phyloP scores from a whole-genome alignment of 129 eudicot genomes.

The Artemisia argyi region DNA sequence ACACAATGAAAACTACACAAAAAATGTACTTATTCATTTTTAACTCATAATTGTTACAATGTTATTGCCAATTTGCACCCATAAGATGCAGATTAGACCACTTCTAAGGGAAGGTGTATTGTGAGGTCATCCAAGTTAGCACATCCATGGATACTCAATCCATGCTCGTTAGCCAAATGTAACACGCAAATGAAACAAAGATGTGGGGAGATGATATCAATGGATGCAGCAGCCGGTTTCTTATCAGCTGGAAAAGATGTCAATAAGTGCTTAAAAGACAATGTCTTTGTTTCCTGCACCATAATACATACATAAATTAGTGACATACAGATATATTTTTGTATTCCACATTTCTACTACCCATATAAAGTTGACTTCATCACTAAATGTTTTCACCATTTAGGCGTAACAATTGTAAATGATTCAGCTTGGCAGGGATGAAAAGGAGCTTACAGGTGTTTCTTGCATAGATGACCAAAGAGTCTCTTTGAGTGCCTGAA shows the following conservation, averaged over 20 bases:
- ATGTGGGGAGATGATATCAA: constrained; percentile 50
- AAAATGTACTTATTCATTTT: not conserved
- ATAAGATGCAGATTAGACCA: not conserved
- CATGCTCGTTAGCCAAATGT: constrained; percentile 59
- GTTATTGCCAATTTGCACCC: not conserved
- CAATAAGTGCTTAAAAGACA: constrained; percentile 45
- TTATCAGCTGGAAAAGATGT: constrained; percentile 43
- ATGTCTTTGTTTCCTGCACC: constrained; percentile 30
- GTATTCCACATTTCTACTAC: too few relatives aligned
- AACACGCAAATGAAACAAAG: constrained; percentile 57
- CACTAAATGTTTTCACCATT: too few relatives aligned
- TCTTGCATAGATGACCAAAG: constrained; percentile 73
- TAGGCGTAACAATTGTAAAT: too few relatives aligned
- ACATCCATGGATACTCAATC: constrained; percentile 42
- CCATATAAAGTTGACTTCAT: too few relatives aligned
- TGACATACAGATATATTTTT: not conserved
- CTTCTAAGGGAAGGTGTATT: constrained; percentile 32
- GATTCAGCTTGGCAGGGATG: not conserved
- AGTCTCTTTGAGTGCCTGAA: constrained; percentile 69
- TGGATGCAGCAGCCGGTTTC: constrained; percentile 37
- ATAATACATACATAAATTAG: not conserved
- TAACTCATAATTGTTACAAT: not conserved
- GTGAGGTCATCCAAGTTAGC: constrained; percentile 47
- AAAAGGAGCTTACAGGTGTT: constrained; percentile 30
- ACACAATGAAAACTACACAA: constrained; percentile 9